Percentiles rank a stretch among this genome's conserved stretches.
Conservation (phyloP, 106 monocot species). For the Vanilla planifolia region DNA sequence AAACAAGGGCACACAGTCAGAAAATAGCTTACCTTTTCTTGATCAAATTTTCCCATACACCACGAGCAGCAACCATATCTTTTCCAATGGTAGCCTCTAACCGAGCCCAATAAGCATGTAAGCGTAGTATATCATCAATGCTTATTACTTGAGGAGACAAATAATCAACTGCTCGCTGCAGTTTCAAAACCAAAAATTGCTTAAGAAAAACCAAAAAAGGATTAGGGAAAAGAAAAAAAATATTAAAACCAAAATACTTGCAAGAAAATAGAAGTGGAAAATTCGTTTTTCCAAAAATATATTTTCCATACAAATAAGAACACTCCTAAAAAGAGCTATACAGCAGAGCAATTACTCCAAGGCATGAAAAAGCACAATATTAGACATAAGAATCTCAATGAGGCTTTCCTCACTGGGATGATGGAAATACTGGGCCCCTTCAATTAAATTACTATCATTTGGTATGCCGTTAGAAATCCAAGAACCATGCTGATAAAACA, state of each 20-base stretch:
- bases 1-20: neutral
- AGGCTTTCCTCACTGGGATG: no score
- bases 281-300: no score
- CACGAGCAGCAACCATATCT: slow-evolving; percentile 71
- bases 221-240: neutral
- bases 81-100: slow-evolving; percentile 72
- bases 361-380: no score
- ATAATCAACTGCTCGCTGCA: slow-evolving; percentile 81
- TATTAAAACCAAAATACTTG: neutral
- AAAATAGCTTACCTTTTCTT: slow-evolving; percentile 62
- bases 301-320: no score
- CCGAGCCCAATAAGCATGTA: slow-evolving; percentile 82
- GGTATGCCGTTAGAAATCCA: no score
- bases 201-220: slow-evolving; percentile 3
- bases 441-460: no score
- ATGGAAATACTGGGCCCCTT: no score
- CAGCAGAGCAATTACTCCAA: no score
- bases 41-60: slow-evolving; percentile 87
- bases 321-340: no score
- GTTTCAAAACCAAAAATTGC: slow-evolving; percentile 7
- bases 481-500: no score
- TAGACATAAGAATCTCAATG: no score
- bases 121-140: slow-evolving; percentile 41
- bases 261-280: no score
- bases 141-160: slow-evolving; percentile 48